These are phyloP conservation scores for Grigorovia yakushimaensis DNA, from an alignment of 805 yeast genomes.

Conservation along the genomic window DNA sequence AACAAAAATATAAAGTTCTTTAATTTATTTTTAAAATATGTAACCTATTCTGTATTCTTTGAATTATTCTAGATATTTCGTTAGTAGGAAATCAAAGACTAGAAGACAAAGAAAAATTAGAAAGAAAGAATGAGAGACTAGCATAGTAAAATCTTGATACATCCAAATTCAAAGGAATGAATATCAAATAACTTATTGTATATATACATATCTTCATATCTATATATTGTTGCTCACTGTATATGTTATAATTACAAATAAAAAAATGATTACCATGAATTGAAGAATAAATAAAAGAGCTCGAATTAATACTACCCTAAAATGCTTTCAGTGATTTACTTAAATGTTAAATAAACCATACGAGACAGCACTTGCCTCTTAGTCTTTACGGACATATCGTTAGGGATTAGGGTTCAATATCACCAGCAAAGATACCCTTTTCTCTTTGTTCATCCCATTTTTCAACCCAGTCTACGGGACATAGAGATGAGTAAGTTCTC, in stretches of 20 bases:
- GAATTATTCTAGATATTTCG: too few relatives aligned
- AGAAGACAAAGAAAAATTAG: too few relatives aligned
- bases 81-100: too few relatives aligned
- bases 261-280: not conserved
- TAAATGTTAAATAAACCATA: too few relatives aligned
- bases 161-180: too few relatives aligned
- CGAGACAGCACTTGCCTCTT: not conserved
- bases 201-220: not conserved
- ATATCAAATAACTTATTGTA: not conserved
- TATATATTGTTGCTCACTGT: not conserved
- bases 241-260: not conserved
- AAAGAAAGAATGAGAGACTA: too few relatives aligned
- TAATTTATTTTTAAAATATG: not conserved
- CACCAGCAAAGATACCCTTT: slow-evolving; percentile 47
- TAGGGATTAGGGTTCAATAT: slow-evolving; percentile 15
- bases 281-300: not conserved
- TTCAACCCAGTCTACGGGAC: slow-evolving; percentile 79
- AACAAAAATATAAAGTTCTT: too few relatives aligned
- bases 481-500: slow-evolving; percentile 78
- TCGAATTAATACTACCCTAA: not conserved
- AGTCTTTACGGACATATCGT: not conserved
- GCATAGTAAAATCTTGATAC: too few relatives aligned
- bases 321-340: too few relatives aligned
- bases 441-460: slow-evolving; percentile 84
- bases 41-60: not conserved